These are phyloP conservation scores for Maudiozyma serrabonitensis DNA, from an alignment of 805 yeast species.

Conservation along the genomic window DNA sequence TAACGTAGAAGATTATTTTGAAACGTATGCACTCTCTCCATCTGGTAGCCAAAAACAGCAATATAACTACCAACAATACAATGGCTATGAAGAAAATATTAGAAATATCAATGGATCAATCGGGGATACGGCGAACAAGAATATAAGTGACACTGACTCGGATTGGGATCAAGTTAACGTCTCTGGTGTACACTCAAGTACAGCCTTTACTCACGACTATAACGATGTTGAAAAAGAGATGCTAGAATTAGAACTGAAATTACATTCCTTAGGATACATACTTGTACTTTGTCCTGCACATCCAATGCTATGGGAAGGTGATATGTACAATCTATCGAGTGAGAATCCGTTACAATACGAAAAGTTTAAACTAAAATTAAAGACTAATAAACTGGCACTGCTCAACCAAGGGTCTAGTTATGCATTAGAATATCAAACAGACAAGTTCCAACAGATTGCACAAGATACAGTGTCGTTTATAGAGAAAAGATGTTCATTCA, in stretches of 20 bases:
- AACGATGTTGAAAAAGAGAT: conserved; percentile 26
- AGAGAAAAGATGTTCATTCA: conserved; percentile 61
- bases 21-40: not conserved
- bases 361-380: conserved; percentile 15
- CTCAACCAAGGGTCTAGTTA: conserved; percentile 50
- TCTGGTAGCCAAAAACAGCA: not conserved
- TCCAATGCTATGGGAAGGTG: conserved; percentile 88
- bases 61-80: not conserved
- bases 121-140: not conserved
- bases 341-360: conserved; percentile 9
- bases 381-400: conserved; percentile 13
- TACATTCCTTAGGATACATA: conserved; percentile 45
- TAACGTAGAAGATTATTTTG: conserved; percentile 11
- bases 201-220: conserved; percentile 19
- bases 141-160: not conserved
- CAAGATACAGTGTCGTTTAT: conserved; percentile 48
- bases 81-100: not conserved
- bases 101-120: not conserved
- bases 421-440: conserved; percentile 46
- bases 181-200: not conserved
- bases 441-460: conserved; percentile 46
- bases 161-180: not conserved
- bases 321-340: conserved; percentile 44
- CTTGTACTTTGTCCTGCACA: conserved; percentile 68
- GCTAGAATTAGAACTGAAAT: conserved; percentile 17